Evolutionary conservation across 352 stramenopile species (phyloP), one percentile per base, ranked within the genome.

Genomic region (Phytophthora crassamura): DNA sequence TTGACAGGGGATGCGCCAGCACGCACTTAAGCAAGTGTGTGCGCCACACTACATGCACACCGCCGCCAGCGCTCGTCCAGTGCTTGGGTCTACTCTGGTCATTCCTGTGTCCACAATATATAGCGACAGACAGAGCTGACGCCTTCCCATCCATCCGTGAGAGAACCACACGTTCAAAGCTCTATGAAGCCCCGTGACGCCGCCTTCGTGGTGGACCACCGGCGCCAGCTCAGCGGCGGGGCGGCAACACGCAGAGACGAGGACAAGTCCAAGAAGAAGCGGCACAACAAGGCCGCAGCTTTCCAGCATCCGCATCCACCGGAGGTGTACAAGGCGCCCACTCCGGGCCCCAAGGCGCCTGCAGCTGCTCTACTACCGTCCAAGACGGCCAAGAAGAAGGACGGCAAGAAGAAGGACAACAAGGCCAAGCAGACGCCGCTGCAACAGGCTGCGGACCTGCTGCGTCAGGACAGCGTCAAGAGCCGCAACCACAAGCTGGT

Each of bases 401-500:
- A 48, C 28, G 8, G 6, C 3, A 76, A 80, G 33, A 62, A 58
- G 60, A 74, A 70, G 57, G 69, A 79, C 28, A 82, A 74, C 45
- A 73, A 84, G 47, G 46, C 57, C 15, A 77, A 77, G 48, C 58
- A 80, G 36, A 74, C 72, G 34, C 59, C 39, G 47, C 32, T 51
- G 18, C 39, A 58, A 11, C 39, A 77, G 28, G 18, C 46, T 0
- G 55, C 38, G 2, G 64, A 68, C 28, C 33, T 69, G 12, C 46
- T 86, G 55, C 68, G 77, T 5, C 78, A 76, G 12, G 81, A 92
- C 55, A 72, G 71, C n/a, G 68, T 87, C 54, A 92, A 92, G 63
- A 90, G 77, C 67, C 79, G 81, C 36, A 89, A 92, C 67, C 79
- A 86, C 68, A 86, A 84, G 52, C 69, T 90, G 39, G 77, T 89